A percentile compares a stretch with the other conserved stretches of the same genome.
These are phyloP conservation scores for Podila epicladia DNA, from an alignment of 192 early-diverging fungal genomes.

Conservation along the genomic window DNA sequence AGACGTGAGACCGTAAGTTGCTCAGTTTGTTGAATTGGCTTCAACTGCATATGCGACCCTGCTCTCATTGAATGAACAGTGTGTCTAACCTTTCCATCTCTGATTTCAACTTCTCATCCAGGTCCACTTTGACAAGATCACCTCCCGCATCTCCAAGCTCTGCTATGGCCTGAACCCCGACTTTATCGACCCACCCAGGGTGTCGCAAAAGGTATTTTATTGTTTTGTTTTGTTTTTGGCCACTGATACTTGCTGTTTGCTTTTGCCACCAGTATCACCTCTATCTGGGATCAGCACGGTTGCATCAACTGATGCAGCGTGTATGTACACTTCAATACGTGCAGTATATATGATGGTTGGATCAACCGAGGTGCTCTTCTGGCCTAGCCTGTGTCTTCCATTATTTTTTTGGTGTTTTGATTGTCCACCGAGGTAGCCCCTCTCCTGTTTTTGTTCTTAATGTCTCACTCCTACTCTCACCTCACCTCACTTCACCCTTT, in stretches of 20 bases:
- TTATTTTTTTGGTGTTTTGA: conserved; percentile 7
- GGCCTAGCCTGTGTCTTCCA: neutral
- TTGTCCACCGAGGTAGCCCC: conserved; percentile 2
- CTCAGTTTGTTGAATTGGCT: neutral
- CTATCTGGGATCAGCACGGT: no score
- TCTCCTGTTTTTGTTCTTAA: neutral
- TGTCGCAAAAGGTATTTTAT: conserved; percentile 87
- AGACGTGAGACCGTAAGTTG: conserved; percentile 48
- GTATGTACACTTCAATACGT: no score
- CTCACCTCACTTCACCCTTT: neutral
- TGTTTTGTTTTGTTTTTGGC: neutral
- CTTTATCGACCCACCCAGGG: conserved; percentile 88
- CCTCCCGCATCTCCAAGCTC: conserved; percentile 91
- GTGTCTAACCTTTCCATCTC: neutral
- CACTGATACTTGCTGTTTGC: no score
- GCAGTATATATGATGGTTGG: no score
- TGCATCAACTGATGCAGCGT: no score
- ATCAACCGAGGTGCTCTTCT: neutral
- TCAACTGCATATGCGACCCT: neutral
- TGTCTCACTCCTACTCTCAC: neutral
- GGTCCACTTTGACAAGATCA: conserved; percentile 97
- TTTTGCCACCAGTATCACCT: no score
- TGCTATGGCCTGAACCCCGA: conserved; percentile 93
- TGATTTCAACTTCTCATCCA: conserved; percentile 52
- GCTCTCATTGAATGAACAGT: neutral